Evolutionary conservation across 768 basidiomycete species (phyloP).

Genomic region (Mrakia gelida): DNA sequence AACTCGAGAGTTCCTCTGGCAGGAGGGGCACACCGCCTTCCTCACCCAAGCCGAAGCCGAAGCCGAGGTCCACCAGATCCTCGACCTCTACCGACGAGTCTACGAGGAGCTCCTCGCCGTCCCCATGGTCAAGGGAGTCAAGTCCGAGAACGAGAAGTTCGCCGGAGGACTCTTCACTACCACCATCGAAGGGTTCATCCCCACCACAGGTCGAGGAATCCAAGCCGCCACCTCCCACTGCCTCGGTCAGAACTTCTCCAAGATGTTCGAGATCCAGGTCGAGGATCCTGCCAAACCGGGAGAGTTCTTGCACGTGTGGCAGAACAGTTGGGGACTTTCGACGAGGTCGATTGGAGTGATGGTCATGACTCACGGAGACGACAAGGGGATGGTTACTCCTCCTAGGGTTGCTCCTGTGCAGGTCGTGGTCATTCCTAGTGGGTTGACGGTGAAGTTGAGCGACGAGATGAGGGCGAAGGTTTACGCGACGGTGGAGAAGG

Average conservation of each 20-base stretch:
- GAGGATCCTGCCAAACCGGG: constrained; percentile 74
- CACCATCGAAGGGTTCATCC: constrained; percentile 95
- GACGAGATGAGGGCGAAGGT: constrained; percentile 57
- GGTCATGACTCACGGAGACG: constrained; percentile 99
- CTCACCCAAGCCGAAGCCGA: constrained; percentile 86
- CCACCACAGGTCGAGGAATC: constrained; percentile 93
- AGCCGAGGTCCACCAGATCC: constrained; percentile 82
- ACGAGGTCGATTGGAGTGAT: constrained; percentile 96
- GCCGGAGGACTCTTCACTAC: constrained; percentile 98
- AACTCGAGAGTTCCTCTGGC: constrained; percentile 99
- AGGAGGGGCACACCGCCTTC: constrained; percentile 97
- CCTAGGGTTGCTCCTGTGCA: constrained; percentile 92
- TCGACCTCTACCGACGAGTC: constrained; percentile 90
- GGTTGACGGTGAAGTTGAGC: constrained; percentile 77
- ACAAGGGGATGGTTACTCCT: constrained; percentile 95
- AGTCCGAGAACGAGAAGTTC: constrained; percentile 99
- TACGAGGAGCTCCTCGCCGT: constrained; percentile 97
- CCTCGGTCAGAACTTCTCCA: constrained; percentile 96
- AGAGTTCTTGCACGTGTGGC: constrained; percentile 80
- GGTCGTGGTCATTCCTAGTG: constrained; percentile 86
- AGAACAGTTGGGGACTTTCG: constrained; percentile 97
- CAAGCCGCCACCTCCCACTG: constrained; percentile 98
- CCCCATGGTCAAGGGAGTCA: constrained; percentile 92
- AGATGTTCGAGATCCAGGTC: constrained; percentile 97
- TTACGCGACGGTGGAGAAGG: constrained; percentile 68